These are phyloP conservation scores for Wallacemonas collosoma DNA, from an alignment of 208 protist species.

Conservation along the genomic window DNA sequence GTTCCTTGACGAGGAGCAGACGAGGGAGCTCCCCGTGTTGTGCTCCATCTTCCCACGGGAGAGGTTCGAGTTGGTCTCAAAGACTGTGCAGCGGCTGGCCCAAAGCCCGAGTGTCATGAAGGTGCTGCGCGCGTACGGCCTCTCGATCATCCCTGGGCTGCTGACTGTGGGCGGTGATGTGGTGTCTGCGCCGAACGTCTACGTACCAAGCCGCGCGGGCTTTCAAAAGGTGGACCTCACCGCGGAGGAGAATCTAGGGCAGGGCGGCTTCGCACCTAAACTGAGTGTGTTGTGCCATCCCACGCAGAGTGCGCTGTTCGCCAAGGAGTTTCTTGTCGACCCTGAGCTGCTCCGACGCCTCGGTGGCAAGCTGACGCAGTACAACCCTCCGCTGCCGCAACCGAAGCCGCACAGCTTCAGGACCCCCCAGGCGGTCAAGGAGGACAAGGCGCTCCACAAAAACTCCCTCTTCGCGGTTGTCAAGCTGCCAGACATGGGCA, in stretches of 20 bases:
- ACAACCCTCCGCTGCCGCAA: slow-evolving; percentile 32
- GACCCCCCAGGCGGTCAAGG: slow-evolving; percentile 4
- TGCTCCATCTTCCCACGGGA: slow-evolving; percentile 63
- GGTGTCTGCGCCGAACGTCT: slow-evolving; percentile 38
- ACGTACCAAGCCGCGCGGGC: slow-evolving; percentile 35
- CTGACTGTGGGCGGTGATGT: slow-evolving; percentile 33
- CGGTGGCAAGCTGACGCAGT: slow-evolving; percentile 30
- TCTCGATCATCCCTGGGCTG: slow-evolving; percentile 28
- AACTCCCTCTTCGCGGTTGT: slow-evolving; percentile 31
- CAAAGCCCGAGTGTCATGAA: slow-evolving; percentile 12
- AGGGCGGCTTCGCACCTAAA: slow-evolving; percentile 49
- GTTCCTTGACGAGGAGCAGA: slow-evolving; percentile 32
- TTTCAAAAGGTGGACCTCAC: slow-evolving; percentile 30
- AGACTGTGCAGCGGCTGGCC: slow-evolving; percentile 25
- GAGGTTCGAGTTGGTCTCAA: slow-evolving; percentile 26
- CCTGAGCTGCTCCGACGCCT: slow-evolving; percentile 19
- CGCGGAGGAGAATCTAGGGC: slow-evolving; percentile 27
- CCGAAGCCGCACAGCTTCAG: slow-evolving; percentile 16
- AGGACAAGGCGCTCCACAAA: slow-evolving; percentile 14
- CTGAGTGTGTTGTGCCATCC: slow-evolving; percentile 34
- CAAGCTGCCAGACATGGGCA: slow-evolving; percentile 27
- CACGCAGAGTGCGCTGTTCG: slow-evolving; percentile 14
- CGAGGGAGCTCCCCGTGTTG: slow-evolving; percentile 36
- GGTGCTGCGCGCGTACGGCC: slow-evolving; percentile 45
- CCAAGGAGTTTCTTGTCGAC: slow-evolving; percentile 37